Conservation (phyloP, 2,329 filamentous ascomycete species). For the Diaporthe eres region DNA sequence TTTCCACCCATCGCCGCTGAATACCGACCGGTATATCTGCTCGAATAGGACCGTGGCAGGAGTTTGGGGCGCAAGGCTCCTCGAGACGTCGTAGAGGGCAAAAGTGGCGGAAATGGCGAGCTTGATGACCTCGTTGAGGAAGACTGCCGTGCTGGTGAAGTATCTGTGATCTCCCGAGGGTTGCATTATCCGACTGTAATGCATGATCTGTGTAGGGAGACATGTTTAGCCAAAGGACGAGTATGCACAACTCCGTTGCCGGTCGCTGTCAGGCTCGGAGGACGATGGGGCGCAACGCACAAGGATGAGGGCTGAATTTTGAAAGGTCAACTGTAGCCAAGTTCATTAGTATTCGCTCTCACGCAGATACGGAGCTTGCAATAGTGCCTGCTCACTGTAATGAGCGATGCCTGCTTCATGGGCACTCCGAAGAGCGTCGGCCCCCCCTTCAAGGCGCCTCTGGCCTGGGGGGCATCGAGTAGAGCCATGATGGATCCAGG, state of each 20-base stretch:
- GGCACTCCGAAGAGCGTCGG: slow-evolving; percentile 70
- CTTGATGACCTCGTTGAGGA: slow-evolving; percentile 94
- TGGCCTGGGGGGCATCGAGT: slow-evolving; percentile 54
- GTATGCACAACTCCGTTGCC: background rate
- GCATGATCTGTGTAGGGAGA: slow-evolving; percentile 77
- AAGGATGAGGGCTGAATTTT: slow-evolving; percentile 84
- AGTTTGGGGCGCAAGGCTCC: slow-evolving; percentile 81
- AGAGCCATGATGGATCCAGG: slow-evolving; percentile 55
- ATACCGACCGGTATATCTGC: slow-evolving; percentile 84
- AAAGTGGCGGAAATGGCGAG: slow-evolving; percentile 88
- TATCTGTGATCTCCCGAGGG: slow-evolving; percentile 86
- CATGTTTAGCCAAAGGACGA: slow-evolving; percentile 30
- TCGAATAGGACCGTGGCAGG: slow-evolving; percentile 85
- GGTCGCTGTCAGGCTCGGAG: slow-evolving; percentile 13
- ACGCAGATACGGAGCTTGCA: slow-evolving; percentile 6
- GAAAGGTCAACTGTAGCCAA: slow-evolving; percentile 76
- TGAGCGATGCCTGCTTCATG: slow-evolving; percentile 77
- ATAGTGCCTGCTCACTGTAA: slow-evolving; percentile 65
- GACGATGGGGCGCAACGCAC: slow-evolving; percentile 56
- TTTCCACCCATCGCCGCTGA: slow-evolving; percentile 95
- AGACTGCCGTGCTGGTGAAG: slow-evolving; percentile 92
- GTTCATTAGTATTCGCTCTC: slow-evolving; percentile 45
- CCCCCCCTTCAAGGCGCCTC: slow-evolving; percentile 48
- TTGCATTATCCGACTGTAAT: slow-evolving; percentile 97
- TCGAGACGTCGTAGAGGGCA: slow-evolving; percentile 88